Percentiles rank a stretch among this genome's conserved stretches.
phyloP scores from a whole-genome alignment of 805 yeast species.

The Ogataea dorogensis region DNA sequence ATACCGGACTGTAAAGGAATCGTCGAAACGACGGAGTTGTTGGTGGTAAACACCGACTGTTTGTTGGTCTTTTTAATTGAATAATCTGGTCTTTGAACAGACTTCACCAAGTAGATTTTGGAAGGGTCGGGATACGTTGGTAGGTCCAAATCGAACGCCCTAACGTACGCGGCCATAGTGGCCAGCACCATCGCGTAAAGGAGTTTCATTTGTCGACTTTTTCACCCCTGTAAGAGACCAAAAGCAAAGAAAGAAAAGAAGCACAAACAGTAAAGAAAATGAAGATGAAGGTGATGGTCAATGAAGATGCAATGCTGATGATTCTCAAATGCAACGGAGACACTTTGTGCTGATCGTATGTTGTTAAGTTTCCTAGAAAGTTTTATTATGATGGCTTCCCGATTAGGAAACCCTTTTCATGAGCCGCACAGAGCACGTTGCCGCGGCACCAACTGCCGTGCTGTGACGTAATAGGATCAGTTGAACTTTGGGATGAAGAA shows the following conservation, averaged over 20 bases:
- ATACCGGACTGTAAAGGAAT: slow-evolving; percentile 23
- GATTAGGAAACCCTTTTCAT: neutral
- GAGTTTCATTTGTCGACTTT: neutral
- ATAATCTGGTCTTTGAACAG: slow-evolving; percentile 9
- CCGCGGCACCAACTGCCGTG: slow-evolving; percentile 18
- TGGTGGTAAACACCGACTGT: slow-evolving; percentile 10
- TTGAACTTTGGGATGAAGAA: slow-evolving; percentile 1
- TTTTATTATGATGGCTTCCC: slow-evolving; percentile 2
- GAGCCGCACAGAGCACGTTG: slow-evolving; percentile 10
- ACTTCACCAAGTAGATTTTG: slow-evolving; percentile 23
- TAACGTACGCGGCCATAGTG: slow-evolving; percentile 1
- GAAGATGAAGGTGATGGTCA: too few relatives aligned
- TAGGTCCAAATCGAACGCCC: slow-evolving; percentile 5
- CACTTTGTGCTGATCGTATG: neutral
- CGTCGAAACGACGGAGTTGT: slow-evolving; percentile 4
- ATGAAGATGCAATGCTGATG: neutral
- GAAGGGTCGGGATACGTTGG: slow-evolving; percentile 8
- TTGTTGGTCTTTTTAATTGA: slow-evolving; percentile 4
- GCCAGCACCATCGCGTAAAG: neutral
- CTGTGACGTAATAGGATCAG: slow-evolving; percentile 11
- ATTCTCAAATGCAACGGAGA: too few relatives aligned
- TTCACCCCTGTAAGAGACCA: neutral
- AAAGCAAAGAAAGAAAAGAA: neutral
- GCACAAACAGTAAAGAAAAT: too few relatives aligned
- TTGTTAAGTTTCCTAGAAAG: slow-evolving; percentile 9